phyloP scores from a whole-genome alignment of 75 land plant genomes.

The Selaginella moellendorffii region DNA sequence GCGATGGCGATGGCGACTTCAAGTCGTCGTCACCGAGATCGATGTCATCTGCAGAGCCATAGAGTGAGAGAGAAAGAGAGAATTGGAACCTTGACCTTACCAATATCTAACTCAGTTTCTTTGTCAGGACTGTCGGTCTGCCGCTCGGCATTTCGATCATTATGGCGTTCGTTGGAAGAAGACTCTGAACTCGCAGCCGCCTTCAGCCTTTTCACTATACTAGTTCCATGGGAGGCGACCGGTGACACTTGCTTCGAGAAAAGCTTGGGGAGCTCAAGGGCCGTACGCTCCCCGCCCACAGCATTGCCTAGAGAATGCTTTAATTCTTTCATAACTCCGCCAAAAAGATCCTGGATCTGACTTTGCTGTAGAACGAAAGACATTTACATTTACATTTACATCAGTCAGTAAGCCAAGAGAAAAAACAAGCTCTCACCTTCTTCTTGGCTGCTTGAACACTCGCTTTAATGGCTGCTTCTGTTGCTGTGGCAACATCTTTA shows the following conservation, averaged over 20 bases:
- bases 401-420: too few relatives aligned
- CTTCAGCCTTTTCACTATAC: not conserved
- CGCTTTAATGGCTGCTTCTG: constrained; percentile 40
- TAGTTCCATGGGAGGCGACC: not conserved
- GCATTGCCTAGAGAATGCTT: constrained; percentile 11
- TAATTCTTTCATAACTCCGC: constrained; percentile 31
- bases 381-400: not conserved
- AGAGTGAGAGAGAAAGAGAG: too few relatives aligned
- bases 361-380: constrained; percentile 27
- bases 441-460: constrained; percentile 25
- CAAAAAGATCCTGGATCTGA: constrained; percentile 36
- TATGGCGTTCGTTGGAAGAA: too few relatives aligned
- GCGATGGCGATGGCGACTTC: constrained; percentile 15
- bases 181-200: not conserved
- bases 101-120: constrained; percentile 12
- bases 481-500: constrained; percentile 68
- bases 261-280: constrained; percentile 34
- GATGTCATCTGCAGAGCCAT: constrained; percentile 52
- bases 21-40: constrained; percentile 37
- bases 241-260: constrained; percentile 14
- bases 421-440: constrained; percentile 30
- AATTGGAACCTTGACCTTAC: too few relatives aligned
- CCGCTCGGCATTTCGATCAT: too few relatives aligned
- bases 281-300: not conserved
- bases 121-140: not conserved